Percentiles rank a stretch among this genome's conserved stretches.
These are phyloP conservation scores for Zymoseptoria passerinii DNA, from an alignment of 2,329 filamentous ascomycete genomes.

Conservation along the genomic window DNA sequence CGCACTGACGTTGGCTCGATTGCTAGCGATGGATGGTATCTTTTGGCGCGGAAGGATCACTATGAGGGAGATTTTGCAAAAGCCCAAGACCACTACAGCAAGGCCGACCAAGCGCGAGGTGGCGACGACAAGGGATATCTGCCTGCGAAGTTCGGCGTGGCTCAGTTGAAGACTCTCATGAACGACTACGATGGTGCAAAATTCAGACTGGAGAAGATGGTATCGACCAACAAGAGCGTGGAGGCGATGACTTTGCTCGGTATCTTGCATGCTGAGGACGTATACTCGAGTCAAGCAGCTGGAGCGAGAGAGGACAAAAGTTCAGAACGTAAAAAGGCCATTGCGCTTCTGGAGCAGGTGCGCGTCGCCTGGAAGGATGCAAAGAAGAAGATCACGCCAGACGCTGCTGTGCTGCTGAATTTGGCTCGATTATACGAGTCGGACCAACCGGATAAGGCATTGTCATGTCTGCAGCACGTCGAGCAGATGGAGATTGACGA, in stretches of 20 bases:
- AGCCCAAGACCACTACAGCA: constrained; percentile 78
- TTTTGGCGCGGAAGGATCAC: constrained; percentile 86
- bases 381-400: constrained; percentile 71
- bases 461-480: constrained; percentile 85
- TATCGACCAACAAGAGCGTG: constrained; percentile 55
- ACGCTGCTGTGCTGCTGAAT: constrained; percentile 83
- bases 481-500: constrained; percentile 82
- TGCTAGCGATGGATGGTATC: constrained; percentile 95
- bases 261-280: constrained; percentile 87
- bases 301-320: constrained; percentile 79
- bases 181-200: constrained; percentile 87
- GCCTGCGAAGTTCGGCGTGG: constrained; percentile 88
- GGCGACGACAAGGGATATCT: constrained; percentile 85
- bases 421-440: constrained; percentile 83
- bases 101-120: constrained; percentile 84
- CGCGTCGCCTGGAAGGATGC: constrained; percentile 85
- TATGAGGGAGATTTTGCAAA: constrained; percentile 65
- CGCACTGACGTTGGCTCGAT: constrained; percentile 93
- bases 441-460: constrained; percentile 77
- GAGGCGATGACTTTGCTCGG: constrained; percentile 91
- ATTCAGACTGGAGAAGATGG: constrained; percentile 86
- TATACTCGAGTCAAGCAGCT: constrained; percentile 67
- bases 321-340: constrained; percentile 76
- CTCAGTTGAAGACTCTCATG: constrained; percentile 78
- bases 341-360: constrained; percentile 73